Evolutionary conservation across 805 yeast species (phyloP).

Genomic region (Teunomyces stri): DNA sequence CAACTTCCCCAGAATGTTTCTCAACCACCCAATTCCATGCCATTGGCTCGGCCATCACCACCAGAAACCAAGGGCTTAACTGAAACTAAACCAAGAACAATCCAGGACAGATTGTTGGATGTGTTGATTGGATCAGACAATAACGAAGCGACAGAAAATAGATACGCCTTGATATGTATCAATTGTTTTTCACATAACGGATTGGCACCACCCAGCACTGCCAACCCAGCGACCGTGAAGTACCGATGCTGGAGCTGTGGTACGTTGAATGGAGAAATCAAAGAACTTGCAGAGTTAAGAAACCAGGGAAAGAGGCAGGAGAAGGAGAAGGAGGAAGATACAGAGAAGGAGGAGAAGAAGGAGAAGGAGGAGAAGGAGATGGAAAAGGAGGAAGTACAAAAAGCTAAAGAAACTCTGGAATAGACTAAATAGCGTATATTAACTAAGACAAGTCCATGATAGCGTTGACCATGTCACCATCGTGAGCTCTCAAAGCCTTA

Average conservation of each 20-base stretch:
- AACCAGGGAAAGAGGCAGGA: background rate
- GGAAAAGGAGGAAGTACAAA: background rate
- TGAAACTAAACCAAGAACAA: conserved; percentile 13
- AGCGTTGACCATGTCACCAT: conserved; percentile 94
- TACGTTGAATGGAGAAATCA: conserved; percentile 27
- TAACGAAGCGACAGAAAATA: conserved; percentile 56
- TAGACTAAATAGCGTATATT: background rate
- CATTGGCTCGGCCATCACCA: background rate
- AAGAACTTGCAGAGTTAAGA: background rate
- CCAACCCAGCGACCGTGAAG: conserved; percentile 45
- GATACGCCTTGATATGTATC: conserved; percentile 72
- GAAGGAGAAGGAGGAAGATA: background rate
- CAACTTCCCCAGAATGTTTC: background rate
- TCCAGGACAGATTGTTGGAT: conserved; percentile 40
- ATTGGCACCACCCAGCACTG: conserved; percentile 68
- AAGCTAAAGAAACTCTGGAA: background rate
- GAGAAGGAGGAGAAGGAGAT: background rate
- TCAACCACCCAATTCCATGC: conserved; percentile 1
- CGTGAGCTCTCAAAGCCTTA: conserved; percentile 82
- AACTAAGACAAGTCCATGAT: conserved; percentile 73
- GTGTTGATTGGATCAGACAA: conserved; percentile 51
- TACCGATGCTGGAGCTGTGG: conserved; percentile 72
- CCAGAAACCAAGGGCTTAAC: too few species aligned
- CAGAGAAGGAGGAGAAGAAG: background rate
- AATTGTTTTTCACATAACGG: conserved; percentile 75